A percentile compares a stretch with the other conserved stretches of the same genome.
phyloP scores from a whole-genome alignment of 2,329 filamentous ascomycete genomes.

The Microdochium trichocladiopsis region DNA sequence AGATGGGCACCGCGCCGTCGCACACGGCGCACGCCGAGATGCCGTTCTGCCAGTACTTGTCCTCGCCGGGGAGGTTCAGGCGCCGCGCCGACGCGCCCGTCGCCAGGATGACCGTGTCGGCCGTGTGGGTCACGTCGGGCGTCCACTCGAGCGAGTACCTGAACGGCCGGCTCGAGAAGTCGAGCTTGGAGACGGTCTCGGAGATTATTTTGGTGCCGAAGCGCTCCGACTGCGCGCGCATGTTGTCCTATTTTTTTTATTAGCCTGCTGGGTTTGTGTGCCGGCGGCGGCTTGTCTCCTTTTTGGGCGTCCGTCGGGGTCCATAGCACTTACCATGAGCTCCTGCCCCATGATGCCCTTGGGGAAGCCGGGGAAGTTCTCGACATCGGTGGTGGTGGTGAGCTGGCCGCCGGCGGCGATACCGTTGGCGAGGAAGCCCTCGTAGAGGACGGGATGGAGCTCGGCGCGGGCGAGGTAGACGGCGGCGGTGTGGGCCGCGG shows the following conservation, averaged over 20 bases:
- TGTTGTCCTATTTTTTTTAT: constrained; percentile 75
- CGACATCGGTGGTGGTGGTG: constrained; percentile 95
- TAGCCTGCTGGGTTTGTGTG: background rate
- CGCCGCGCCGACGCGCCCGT: constrained; percentile 90
- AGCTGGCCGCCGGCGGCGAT: constrained; percentile 94
- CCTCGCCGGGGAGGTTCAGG: constrained; percentile 77
- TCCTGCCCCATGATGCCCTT: constrained; percentile 79
- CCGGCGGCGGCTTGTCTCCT: background rate
- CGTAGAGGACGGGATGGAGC: constrained; percentile 89
- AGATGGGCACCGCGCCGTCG: constrained; percentile 94
- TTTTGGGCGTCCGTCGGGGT: too few relatives aligned
- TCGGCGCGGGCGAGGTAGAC: constrained; percentile 94
- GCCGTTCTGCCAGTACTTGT: constrained; percentile 95
- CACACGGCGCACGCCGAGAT: constrained; percentile 96
- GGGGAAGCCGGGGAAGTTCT: constrained; percentile 96
- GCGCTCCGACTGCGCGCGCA: constrained; percentile 83
- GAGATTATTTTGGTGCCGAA: constrained; percentile 92
- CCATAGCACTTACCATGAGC: constrained; percentile 60
- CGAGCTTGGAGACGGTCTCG: constrained; percentile 85
- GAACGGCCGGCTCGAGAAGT: constrained; percentile 80
- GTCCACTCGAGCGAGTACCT: constrained; percentile 89
- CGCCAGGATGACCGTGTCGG: constrained; percentile 87
- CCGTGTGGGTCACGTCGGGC: constrained; percentile 76
- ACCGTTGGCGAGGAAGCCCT: constrained; percentile 96
- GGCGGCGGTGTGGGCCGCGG: constrained; percentile 93